Conservation (phyloP, 140 eudicot genomes). For the Cichorium intybus region DNA sequence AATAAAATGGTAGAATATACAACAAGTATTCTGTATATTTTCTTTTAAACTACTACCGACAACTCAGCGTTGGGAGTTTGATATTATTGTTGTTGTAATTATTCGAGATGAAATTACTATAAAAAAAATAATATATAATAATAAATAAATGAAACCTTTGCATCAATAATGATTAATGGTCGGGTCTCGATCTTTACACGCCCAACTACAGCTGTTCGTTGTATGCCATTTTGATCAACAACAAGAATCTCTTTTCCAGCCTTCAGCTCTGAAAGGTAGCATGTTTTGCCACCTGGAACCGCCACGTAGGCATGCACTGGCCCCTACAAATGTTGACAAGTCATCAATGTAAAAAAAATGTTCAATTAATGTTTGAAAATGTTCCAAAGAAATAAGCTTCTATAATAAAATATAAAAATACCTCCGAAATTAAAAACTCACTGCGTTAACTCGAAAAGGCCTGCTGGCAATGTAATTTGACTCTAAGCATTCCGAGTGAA, state of each 20-base stretch:
- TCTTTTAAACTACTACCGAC: too few species aligned
- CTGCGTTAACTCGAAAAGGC: slow-evolving; percentile 98
- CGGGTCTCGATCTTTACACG: slow-evolving; percentile 95
- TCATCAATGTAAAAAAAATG: too few species aligned
- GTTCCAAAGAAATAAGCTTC: too few species aligned
- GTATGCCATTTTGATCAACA: slow-evolving; percentile 75
- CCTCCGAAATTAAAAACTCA: slow-evolving; percentile 32
- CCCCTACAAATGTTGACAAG: slow-evolving; percentile 51
- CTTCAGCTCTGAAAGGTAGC: slow-evolving; percentile 89
- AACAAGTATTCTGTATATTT: too few species aligned
- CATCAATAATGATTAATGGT: slow-evolving; percentile 75
- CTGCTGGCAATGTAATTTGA: slow-evolving; percentile 92
- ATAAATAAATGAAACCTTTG: slow-evolving; percentile 64
- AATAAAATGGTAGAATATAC: too few species aligned
- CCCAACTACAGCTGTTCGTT: slow-evolving; percentile 86
- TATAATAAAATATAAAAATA: background rate
- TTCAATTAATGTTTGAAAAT: too few species aligned
- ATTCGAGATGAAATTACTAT: background rate
- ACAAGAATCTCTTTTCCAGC: slow-evolving; percentile 82
- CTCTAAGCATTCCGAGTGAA: slow-evolving; percentile 95
- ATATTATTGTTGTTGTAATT: too few species aligned
- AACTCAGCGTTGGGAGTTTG: too few species aligned
- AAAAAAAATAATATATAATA: background rate
- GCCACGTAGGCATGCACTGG: slow-evolving; percentile 97
- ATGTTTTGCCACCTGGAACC: slow-evolving; percentile 89